Evolutionary conservation across 495 filamentous ascomycete genomes (phyloP).

Genomic region (Aspergillus avenaceus): DNA sequence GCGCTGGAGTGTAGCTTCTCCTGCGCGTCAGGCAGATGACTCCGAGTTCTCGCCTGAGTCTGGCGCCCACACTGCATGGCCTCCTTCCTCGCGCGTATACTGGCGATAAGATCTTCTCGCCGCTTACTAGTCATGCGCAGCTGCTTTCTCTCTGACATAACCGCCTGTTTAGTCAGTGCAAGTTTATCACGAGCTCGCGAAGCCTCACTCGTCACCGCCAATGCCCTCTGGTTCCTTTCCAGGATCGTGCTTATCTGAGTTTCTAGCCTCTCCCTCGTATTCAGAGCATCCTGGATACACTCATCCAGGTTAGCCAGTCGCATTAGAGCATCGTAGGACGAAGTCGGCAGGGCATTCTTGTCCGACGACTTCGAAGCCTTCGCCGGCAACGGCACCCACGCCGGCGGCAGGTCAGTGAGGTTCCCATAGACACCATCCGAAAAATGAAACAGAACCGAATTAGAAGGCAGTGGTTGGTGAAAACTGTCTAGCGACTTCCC

Average conservation of each 20-base stretch:
- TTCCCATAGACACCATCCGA: constrained; percentile 84
- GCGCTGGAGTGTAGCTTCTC: constrained; percentile 54
- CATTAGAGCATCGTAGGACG: constrained; percentile 90
- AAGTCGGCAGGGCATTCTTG: constrained; percentile 49
- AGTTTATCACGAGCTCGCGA: constrained; percentile 63
- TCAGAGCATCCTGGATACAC: constrained; percentile 86
- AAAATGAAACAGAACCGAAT: constrained; percentile 84
- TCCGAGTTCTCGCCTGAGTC: constrained; percentile 50
- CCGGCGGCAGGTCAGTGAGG: constrained; percentile 54
- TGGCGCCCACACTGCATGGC: constrained; percentile 62
- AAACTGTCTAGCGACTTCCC: constrained; percentile 71
- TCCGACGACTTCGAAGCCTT: constrained; percentile 23
- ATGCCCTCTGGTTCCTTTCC: constrained; percentile 42
- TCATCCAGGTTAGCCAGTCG: constrained; percentile 83
- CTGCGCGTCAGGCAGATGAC: constrained; percentile 46
- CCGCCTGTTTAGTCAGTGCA: constrained; percentile 52
- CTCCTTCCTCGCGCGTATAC: constrained; percentile 58
- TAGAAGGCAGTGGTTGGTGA: constrained; percentile 72
- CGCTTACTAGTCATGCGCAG: constrained; percentile 57
- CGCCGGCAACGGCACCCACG: constrained; percentile 24
- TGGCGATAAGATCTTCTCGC: constrained; percentile 59
- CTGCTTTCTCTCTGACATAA: constrained; percentile 58
- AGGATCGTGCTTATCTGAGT: constrained; percentile 74
- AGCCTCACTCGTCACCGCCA: constrained; percentile 45
- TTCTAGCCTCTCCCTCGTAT: constrained; percentile 69